Evolutionary conservation across 352 stramenopile genomes (phyloP).

Genomic region (Lagenidium sp.): DNA sequence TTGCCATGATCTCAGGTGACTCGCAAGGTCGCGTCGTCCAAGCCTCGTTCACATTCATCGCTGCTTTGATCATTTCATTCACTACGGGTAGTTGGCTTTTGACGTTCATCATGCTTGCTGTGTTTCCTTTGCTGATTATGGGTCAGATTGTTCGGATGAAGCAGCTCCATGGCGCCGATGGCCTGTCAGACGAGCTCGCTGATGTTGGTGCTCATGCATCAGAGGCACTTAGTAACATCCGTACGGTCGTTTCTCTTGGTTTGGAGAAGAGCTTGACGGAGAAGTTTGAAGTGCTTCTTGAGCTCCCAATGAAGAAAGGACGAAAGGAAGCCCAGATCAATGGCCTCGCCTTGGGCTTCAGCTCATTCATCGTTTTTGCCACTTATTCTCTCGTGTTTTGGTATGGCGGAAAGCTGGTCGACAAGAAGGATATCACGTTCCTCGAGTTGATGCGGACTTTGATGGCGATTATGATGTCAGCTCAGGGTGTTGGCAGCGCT

Average conservation of each 20-base stretch:
- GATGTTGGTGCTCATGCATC: constrained; percentile 30
- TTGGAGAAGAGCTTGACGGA: constrained; percentile 18
- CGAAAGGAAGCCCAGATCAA: constrained; percentile 26
- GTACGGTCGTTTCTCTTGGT: constrained; percentile 30
- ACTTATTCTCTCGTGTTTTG: constrained; percentile 54
- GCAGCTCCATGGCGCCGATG: constrained; percentile 13
- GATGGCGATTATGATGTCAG: constrained; percentile 50
- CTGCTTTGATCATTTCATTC: constrained; percentile 41
- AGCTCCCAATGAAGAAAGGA: constrained; percentile 18
- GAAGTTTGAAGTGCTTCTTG: constrained; percentile 15
- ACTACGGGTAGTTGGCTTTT: constrained; percentile 44
- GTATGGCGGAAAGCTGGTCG: constrained; percentile 41
- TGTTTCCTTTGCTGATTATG: constrained; percentile 43
- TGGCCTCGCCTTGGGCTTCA: constrained; percentile 55
- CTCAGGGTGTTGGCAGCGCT: constrained; percentile 21
- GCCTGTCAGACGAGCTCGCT: constrained; percentile 18
- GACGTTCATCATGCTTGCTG: constrained; percentile 40
- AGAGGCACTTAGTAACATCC: constrained; percentile 39
- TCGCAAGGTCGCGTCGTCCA: constrained; percentile 28
- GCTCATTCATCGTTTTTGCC: constrained; percentile 44
- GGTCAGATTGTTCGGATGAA: constrained; percentile 17
- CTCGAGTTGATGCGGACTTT: constrained; percentile 34
- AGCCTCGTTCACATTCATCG: constrained; percentile 27
- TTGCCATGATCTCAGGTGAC: constrained; percentile 29
- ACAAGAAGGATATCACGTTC: constrained; percentile 27